Base-by-base conservation (phyloP, 257 asterid species). In the Buddleja alternifolia region DNA sequence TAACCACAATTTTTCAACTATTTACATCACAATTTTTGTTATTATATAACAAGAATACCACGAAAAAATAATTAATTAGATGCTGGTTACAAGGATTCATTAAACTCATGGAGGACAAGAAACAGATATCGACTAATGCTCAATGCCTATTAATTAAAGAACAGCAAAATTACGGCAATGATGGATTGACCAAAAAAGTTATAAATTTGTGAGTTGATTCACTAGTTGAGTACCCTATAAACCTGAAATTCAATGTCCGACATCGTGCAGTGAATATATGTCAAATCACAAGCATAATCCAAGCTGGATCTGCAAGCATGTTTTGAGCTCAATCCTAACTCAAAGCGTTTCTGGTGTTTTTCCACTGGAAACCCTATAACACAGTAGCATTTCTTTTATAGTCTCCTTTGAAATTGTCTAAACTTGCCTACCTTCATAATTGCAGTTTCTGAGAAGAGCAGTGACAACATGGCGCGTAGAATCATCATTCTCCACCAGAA, bases 361-460 rank as follows among this genome's bases (percentile, higher is more conserved):
- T 34, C 8, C 39, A 58, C 63, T 42, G 65, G 23, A 76, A 64
- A 70, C 25, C 10, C 45, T 44, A 1, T 6, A 57, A 57, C 24
- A 29, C 53, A 29, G 34, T 1, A 29, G 34, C 34, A 29, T 29
- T 29, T 29, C 34, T 29, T 29, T 29, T 29, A 23, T 19, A 7
- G 50, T 25, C 39, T 36, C 24, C 32, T 53, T 67, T 54, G 53
- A 47, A 60, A 41, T 67, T 15, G 34, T 14, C 37, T 10, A 54
- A 62, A 68, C 52, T 46, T 9, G 4, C 48, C 56, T 34, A 90
- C 97, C 98, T 85, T 90, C 96, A 66, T 90, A 93, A 62, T 87
- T 88, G 84, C 98, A 93, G 79, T 93, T 93, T 57, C 87, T 74
- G 36, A 93, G 97, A 75, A 93, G 70, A 70, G 98, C 98, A 76